Percentiles rank a stretch among this genome's conserved stretches.
Conservation (phyloP, 305 asterid species). For the Rubia peregrina region DNA sequence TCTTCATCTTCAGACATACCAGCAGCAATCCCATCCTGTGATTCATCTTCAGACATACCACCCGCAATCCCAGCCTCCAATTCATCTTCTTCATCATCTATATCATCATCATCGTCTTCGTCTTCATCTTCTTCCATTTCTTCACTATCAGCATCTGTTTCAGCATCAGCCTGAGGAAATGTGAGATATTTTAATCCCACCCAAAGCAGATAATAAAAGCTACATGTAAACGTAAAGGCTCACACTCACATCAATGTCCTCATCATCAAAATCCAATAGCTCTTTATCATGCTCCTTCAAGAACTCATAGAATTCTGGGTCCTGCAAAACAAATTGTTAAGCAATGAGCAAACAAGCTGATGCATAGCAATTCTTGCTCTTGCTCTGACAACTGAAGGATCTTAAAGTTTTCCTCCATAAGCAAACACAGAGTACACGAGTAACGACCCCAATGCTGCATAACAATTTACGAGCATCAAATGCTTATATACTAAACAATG, state of each 20-base stretch:
- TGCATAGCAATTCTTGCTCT: background rate
- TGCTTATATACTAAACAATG: background rate
- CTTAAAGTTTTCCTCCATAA: background rate
- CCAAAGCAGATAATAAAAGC: slow-evolving; percentile 7
- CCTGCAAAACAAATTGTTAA: slow-evolving; percentile 39
- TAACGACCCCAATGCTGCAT: background rate
- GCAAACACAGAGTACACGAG: background rate
- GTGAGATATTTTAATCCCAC: background rate
- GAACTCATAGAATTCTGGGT: slow-evolving; percentile 80
- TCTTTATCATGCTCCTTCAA: slow-evolving; percentile 78
- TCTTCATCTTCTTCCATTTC: slow-evolving; percentile 26
- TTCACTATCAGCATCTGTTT: slow-evolving; percentile 31
- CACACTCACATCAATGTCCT: slow-evolving; percentile 56
- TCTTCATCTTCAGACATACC: slow-evolving; percentile 21
- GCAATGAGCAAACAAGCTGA: slow-evolving; percentile 6
- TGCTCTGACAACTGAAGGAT: background rate
- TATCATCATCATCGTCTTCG: slow-evolving; percentile 11
- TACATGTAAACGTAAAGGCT: slow-evolving; percentile 4
- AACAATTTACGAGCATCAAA: background rate
- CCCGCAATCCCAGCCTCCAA: slow-evolving; percentile 24
- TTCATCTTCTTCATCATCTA: slow-evolving; percentile 24
- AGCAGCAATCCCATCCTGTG: slow-evolving; percentile 20
- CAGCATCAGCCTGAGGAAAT: slow-evolving; percentile 40
- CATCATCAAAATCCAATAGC: slow-evolving; percentile 71
- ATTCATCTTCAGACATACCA: slow-evolving; percentile 16